These are phyloP conservation scores for Coix lacrymajobi DNA, from an alignment of 176 grass and related monocot genomes.

Conservation along the genomic window DNA sequence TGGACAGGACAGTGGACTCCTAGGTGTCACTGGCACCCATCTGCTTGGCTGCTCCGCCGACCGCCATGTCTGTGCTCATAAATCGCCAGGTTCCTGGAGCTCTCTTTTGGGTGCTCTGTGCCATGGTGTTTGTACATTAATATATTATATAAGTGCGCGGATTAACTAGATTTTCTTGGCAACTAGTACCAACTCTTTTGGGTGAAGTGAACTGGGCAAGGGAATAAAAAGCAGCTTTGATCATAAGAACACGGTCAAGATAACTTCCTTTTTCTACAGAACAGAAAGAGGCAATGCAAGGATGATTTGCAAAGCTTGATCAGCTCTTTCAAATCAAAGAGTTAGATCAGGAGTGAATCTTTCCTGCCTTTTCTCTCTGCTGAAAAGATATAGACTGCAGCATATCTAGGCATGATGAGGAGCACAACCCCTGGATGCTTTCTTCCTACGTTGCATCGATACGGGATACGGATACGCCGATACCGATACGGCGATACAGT, in stretches of 20 bases:
- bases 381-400: neutral
- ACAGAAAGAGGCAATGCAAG: neutral
- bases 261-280: neutral
- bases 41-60: neutral
- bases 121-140: slow-evolving; percentile 23
- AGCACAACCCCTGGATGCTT: slow-evolving; percentile 4
- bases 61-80: slow-evolving; percentile 8
- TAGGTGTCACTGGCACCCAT: neutral
- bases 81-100: slow-evolving; percentile 14
- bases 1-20: neutral
- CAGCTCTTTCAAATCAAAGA: neutral
- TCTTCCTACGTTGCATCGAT: too few relatives aligned
- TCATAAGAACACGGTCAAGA: neutral
- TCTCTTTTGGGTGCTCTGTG: slow-evolving; percentile 19
- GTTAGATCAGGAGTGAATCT: neutral
- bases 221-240: slow-evolving; percentile 26
- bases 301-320: neutral
- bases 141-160: neutral
- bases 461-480: too few relatives aligned
- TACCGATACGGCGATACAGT: too few relatives aligned
- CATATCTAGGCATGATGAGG: slow-evolving; percentile 15
- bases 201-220: neutral
- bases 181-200: neutral
- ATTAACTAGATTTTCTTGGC: slow-evolving; percentile 1
- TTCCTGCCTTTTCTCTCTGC: neutral